These are phyloP conservation scores for Anisodus tanguticus DNA, from an alignment of 257 asterid species.

Conservation along the genomic window DNA sequence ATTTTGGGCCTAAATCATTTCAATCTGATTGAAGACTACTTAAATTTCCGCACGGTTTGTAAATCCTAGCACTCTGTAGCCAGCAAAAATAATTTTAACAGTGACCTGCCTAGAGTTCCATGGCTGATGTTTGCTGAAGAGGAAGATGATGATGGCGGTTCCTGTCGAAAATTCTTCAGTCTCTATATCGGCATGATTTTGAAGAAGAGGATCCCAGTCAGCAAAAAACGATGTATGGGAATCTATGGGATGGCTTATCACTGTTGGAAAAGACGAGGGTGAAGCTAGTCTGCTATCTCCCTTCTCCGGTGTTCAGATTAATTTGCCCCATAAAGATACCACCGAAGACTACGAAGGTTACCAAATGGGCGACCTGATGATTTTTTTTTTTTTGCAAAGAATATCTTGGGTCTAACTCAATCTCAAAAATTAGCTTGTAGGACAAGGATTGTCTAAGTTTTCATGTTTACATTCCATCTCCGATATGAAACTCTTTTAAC, in stretches of 20 bases:
- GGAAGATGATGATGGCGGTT: not conserved
- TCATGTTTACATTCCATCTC: no score
- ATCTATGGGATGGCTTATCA: not conserved
- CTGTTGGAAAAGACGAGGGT: not conserved
- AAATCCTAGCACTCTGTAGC: not conserved
- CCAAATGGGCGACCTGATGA: not conserved
- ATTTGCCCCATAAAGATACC: not conserved
- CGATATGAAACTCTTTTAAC: no score
- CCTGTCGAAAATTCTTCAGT: not conserved
- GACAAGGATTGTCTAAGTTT: no score
- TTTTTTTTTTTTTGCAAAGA: no score
- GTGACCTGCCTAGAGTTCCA: not conserved
- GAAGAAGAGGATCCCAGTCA: not conserved
- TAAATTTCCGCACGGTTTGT: not conserved
- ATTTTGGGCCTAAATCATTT: not conserved
- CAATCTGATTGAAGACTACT: not conserved
- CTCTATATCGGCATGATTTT: not conserved
- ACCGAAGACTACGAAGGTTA: not conserved
- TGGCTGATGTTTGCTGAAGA: not conserved
- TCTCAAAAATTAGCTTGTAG: no score
- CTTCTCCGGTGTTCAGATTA: not conserved
- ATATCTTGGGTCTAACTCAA: no score
- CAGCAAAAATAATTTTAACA: not conserved
- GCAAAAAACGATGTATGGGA: not conserved
- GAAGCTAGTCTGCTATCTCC: not conserved